Evolutionary conservation across 2,329 filamentous ascomycete species (phyloP), one percentile per base, ranked within the genome.

Genomic region (Aspergillus phoenicis): DNA sequence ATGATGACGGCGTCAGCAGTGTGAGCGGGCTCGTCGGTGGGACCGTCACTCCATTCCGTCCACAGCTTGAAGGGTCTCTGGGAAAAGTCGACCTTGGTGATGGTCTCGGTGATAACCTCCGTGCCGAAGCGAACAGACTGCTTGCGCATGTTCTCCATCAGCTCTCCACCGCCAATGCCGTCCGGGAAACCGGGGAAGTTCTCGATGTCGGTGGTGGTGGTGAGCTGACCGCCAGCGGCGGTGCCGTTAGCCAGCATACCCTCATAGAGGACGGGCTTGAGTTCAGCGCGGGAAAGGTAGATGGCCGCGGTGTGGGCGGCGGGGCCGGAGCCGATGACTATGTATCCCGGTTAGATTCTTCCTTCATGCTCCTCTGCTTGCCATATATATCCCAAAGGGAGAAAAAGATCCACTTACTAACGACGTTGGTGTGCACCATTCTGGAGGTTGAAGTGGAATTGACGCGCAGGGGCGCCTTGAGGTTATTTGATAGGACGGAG

Each of bases 191-290:
- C 95, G 26, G 95, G 95, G 80, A 90, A 99, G 85, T 99, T 99
- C 84, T 99, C 95, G 62, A 99, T 88, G 69, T 99, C 96, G 72
- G 96, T 98, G 58, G 95, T 99, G 26, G 96, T 99, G 58, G 96
- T 99, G 69, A 99, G 85, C 84, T 99, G 95, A 60, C 95, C 95
- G 69, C 95, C 95, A 48, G 95, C 92, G 6, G 95, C 95, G 71
- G 96, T 96, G 73, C 94, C 95, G 75, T 97, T 95, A 71, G 95
- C 95, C 77, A 99, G 88, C 85, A 99, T 97, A 70, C 95, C 95
- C 82, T 99, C 95, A 77, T 98, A 99, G 69, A 99, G 85, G 65
- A 97, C 91, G 65, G 95, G 95, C 80, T 96, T 91, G 75, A 99
- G 82, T 77, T 99, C 94, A 63, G 95, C 95, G 75, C 95, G 90